These are phyloP conservation scores for Leccinum solheimii DNA, from an alignment of 1,284 basidiomycete species.

Conservation along the genomic window DNA sequence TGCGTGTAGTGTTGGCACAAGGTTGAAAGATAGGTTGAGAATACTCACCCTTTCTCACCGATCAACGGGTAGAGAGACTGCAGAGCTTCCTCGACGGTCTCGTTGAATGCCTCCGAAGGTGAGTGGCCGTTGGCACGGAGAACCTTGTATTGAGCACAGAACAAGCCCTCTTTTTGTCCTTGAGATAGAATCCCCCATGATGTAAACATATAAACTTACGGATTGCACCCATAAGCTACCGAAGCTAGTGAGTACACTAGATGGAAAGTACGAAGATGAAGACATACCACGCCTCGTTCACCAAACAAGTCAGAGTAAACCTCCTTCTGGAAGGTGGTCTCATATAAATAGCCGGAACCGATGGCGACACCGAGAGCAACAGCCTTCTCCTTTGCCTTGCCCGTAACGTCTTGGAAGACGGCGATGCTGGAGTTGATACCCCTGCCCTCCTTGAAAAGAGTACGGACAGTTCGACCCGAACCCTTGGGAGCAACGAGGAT, in stretches of 20 bases:
- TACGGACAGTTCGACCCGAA: conserved; percentile 97
- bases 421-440: conserved; percentile 93
- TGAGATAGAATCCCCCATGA: conserved; percentile 14
- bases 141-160: conserved; percentile 99
- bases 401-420: conserved; percentile 93
- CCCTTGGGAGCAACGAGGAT: conserved; percentile 99
- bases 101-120: conserved; percentile 99
- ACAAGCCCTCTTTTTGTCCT: conserved; percentile 80
- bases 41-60: conserved; percentile 82
- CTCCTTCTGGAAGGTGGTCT: conserved; percentile 99
- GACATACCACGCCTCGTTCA: conserved; percentile 95
- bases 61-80: conserved; percentile 98
- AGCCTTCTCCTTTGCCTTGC: conserved; percentile 97
- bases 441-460: conserved; percentile 99
- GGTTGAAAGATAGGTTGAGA: too few species aligned
- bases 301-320: conserved; percentile 99
- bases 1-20: conserved; percentile 31
- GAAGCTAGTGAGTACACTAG: conserved; percentile 15
- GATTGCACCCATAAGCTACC: conserved; percentile 96
- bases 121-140: conserved; percentile 98
- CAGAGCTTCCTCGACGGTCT: conserved; percentile 99
- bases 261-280: conserved; percentile 1
- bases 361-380: conserved; percentile 93
- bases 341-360: conserved; percentile 96
- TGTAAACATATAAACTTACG: conserved; percentile 52